Evolutionary conservation across 805 yeast species (phyloP), one percentile per base, ranked within the genome.

Genomic region (Metschnikowia aberdeeniae): DNA sequence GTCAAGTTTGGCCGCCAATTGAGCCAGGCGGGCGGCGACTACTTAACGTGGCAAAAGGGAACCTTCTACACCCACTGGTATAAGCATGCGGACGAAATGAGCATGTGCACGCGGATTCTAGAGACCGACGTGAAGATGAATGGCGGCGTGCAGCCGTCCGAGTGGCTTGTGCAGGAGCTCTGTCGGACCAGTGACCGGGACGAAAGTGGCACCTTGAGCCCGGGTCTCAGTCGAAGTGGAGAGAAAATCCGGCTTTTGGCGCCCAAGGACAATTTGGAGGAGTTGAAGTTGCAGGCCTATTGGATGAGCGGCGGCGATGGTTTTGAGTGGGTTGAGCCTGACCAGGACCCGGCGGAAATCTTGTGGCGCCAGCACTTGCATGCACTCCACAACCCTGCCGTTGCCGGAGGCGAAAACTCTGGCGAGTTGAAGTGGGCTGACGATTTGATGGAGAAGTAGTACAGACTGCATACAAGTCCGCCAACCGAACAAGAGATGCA

Each of bases 221-320:
- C 74, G 7, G 75, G 75, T 4, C 53, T 51, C 49, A 63, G 61
- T 17, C 55, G 68, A 42, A 66, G 63, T 14, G 76, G 75, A 2
- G 51, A 69, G 22, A 68, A 64, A 48, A 60, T 71, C 42, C 59
- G 76, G 42, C 59, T 69, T 35, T 55, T 72, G 40, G 67, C 67
- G 36, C 61, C 66, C 11, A 69, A 62, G 39, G 78, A 73, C 43
- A 55, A 50, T 38, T 79, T 81, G 44, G 83, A 79, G 48, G 95
- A 87, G 49, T 59, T 78, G 38, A 72, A 80, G 68, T 55, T 87
- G 53, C 85, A 86, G 58, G 95, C 89, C 54, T 87, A 86, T 65
- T 87, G 96, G 96, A 80, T 86, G 59, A 75, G 84, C 34, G 86
- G 88, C 6, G 58, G 58, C 27, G 58, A 55, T 27, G 58, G 58